A percentile compares a stretch with the other conserved stretches of the same genome.
These are phyloP conservation scores for Przewalskia tangutica DNA, from an alignment of 257 asterid species.

Conservation along the genomic window DNA sequence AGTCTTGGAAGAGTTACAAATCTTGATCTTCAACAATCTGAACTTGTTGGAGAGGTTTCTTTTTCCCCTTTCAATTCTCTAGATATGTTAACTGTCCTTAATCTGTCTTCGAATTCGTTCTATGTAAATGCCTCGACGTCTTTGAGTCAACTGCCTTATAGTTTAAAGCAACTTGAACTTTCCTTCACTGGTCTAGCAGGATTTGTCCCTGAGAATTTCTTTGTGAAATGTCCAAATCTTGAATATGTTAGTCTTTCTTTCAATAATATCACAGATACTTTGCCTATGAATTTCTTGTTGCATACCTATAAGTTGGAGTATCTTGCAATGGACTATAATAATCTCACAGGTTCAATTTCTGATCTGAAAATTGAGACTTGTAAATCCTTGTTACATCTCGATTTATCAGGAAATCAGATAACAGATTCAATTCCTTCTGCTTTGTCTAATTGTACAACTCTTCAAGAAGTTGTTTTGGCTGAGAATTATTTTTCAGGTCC, in stretches of 20 bases:
- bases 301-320: conserved; percentile 41
- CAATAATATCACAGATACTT: conserved; percentile 55
- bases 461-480: conserved; percentile 40
- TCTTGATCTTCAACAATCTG: conserved; percentile 64
- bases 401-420: conserved; percentile 67
- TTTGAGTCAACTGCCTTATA: conserved; percentile 46
- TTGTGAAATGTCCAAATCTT: conserved; percentile 52
- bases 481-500: conserved; percentile 54
- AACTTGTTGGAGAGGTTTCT: conserved; percentile 53
- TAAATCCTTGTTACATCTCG: conserved; percentile 47
- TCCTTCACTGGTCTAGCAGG: conserved; percentile 60
- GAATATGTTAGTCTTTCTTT: conserved; percentile 63
- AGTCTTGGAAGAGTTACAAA: conserved; percentile 40
- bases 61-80: conserved; percentile 41
- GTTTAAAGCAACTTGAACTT: conserved; percentile 47
- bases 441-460: conserved; percentile 56
- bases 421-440: conserved; percentile 46
- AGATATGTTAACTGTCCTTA: conserved; percentile 48
- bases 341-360: conserved; percentile 55
- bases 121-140: conserved; percentile 41
- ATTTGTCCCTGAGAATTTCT: conserved; percentile 41
- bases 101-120: conserved; percentile 59
- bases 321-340: conserved; percentile 74
- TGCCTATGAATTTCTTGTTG: conserved; percentile 46
- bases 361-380: conserved; percentile 48